Evolutionary conservation across 2,329 filamentous ascomycete species (phyloP).

Genomic region (Fusarium pilosicola): DNA sequence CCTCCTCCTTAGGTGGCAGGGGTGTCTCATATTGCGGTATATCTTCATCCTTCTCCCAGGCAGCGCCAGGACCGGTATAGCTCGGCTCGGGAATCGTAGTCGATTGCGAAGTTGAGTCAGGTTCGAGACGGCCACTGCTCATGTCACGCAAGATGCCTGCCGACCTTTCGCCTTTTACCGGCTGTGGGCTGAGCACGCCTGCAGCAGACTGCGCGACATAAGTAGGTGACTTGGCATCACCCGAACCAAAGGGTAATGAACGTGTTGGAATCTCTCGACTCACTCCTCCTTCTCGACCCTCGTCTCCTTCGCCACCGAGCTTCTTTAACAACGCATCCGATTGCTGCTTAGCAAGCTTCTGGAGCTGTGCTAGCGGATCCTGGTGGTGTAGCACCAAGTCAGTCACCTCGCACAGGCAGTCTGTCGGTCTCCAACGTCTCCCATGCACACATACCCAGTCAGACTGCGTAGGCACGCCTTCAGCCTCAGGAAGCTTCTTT

Average conservation of each 20-base stretch:
- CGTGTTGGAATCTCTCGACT: slow-evolving; percentile 59
- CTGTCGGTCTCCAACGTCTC: slow-evolving; percentile 57
- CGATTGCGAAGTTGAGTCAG: slow-evolving; percentile 22
- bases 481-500: slow-evolving; percentile 75
- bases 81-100: slow-evolving; percentile 55
- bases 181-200: slow-evolving; percentile 54
- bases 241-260: slow-evolving; percentile 64
- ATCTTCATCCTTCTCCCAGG: slow-evolving; percentile 63
- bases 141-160: slow-evolving; percentile 50
- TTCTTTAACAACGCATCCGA: slow-evolving; percentile 68
- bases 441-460: slow-evolving; percentile 91
- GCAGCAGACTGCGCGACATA: slow-evolving; percentile 42
- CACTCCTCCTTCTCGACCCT: slow-evolving; percentile 43
- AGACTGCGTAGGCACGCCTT: slow-evolving; percentile 85
- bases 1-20: slow-evolving; percentile 53
- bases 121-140: slow-evolving; percentile 34
- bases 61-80: slow-evolving; percentile 60
- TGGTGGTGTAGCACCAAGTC: slow-evolving; percentile 62
- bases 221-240: slow-evolving; percentile 48
- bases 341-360: slow-evolving; percentile 75
- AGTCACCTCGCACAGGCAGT: slow-evolving; percentile 67
- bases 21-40: slow-evolving; percentile 51
- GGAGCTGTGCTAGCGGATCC: slow-evolving; percentile 77
- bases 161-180: slow-evolving; percentile 53
- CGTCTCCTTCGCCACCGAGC: slow-evolving; percentile 53